Conservation (phyloP, 2,329 filamentous ascomycete species). For the Incumbomyces lentus region DNA sequence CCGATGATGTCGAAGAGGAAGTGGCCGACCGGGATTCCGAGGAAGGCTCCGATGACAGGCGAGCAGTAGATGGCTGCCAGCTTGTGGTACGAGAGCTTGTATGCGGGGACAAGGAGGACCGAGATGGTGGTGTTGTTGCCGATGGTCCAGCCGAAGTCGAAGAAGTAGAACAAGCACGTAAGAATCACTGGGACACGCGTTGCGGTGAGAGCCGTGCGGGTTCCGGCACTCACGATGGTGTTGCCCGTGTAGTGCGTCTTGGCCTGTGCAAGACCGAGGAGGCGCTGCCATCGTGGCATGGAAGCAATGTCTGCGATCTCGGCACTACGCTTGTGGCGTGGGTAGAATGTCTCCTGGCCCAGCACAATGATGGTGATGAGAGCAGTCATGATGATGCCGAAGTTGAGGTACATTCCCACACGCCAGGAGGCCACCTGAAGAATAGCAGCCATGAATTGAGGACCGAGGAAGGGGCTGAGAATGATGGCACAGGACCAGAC, state of each 20-base stretch:
- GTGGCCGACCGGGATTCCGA: slow-evolving; percentile 44
- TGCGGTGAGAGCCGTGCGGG: slow-evolving; percentile 31
- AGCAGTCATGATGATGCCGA: slow-evolving; percentile 20
- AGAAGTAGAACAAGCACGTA: slow-evolving; percentile 25
- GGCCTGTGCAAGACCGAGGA: slow-evolving; percentile 24
- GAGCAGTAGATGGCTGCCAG: slow-evolving; percentile 47
- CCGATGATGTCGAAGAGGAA: slow-evolving; percentile 44
- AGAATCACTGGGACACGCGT: slow-evolving; percentile 24
- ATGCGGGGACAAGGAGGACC: slow-evolving; percentile 39
- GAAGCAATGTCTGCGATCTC: slow-evolving; percentile 13
- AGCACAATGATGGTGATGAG: slow-evolving; percentile 19
- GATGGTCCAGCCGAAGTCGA: slow-evolving; percentile 19
- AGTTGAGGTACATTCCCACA: slow-evolving; percentile 24
- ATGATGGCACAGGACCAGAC: slow-evolving; percentile 31
- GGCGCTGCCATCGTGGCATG: slow-evolving; percentile 20
- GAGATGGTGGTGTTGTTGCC: slow-evolving; percentile 46
- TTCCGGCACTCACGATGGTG: slow-evolving; percentile 32
- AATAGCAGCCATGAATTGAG: slow-evolving; percentile 40
- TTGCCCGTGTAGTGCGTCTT: slow-evolving; percentile 26
- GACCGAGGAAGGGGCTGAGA: slow-evolving; percentile 30
- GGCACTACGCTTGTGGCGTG: slow-evolving; percentile 18
- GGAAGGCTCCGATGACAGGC: slow-evolving; percentile 41
- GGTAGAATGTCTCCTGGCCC: slow-evolving; percentile 24
- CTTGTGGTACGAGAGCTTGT: slow-evolving; percentile 38
- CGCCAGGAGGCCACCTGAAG: slow-evolving; percentile 31